A percentile compares a stretch with the other conserved stretches of the same genome.
Evolutionary conservation across 108 stramenopile genomes (phyloP).

Genomic region (Nannochloropsis salina): DNA sequence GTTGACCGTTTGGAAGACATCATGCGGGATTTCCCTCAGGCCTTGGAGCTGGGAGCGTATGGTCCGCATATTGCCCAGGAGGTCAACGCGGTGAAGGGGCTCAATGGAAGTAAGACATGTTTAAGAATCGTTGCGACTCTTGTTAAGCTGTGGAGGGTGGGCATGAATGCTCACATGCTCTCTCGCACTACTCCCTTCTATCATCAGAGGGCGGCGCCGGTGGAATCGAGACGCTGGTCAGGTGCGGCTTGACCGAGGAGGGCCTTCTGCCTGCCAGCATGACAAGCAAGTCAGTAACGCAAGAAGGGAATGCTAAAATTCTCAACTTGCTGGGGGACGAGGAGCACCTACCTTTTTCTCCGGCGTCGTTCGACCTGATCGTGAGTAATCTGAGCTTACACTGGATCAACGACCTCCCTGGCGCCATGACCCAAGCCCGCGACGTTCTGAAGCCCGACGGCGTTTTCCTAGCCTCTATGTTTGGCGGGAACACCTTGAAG

Average conservation of each 20-base stretch:
- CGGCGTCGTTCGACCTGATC: constrained; percentile 79
- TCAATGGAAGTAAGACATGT: not conserved
- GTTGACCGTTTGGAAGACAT: constrained; percentile 50
- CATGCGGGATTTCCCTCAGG: constrained; percentile 47
- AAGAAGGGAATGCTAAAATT: not conserved
- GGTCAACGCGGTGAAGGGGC: not conserved
- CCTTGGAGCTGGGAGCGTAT: constrained; percentile 52
- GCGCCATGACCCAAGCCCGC: constrained; percentile 59
- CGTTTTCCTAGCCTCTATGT: constrained; percentile 85
- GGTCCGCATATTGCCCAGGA: constrained; percentile 44
- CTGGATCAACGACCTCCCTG: constrained; percentile 90
- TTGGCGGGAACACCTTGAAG: constrained; percentile 83
- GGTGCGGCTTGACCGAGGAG: constrained; percentile 41
- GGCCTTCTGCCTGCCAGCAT: constrained; percentile 30
- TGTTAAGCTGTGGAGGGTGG: too few species aligned
- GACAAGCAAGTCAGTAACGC: not conserved
- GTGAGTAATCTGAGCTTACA: constrained; percentile 75
- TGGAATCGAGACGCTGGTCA: constrained; percentile 48
- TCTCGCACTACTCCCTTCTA: not conserved
- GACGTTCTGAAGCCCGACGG: constrained; percentile 91
- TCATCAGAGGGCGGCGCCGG: constrained; percentile 47
- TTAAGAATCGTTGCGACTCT: too few species aligned
- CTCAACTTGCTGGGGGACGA: constrained; percentile 41
- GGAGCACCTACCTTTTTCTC: constrained; percentile 62
- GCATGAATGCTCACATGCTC: too few species aligned